These are phyloP conservation scores for Metarhizium guizhouense DNA, from an alignment of 2,329 filamentous ascomycete genomes.

Conservation along the genomic window DNA sequence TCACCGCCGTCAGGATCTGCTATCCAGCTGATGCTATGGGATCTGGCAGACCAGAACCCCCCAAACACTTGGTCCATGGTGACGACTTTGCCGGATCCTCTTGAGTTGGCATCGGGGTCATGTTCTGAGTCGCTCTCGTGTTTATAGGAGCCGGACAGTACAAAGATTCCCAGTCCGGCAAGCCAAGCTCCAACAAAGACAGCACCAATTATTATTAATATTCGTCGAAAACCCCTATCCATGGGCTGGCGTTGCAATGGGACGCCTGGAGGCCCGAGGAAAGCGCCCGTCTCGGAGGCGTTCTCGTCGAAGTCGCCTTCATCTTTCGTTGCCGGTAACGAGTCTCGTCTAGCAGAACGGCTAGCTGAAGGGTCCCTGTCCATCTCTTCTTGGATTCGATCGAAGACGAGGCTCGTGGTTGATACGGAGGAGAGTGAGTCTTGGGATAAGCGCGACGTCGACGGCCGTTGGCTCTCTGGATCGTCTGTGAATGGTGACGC, in stretches of 20 bases:
- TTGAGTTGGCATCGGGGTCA: conserved; percentile 56
- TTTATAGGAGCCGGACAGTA: conserved; percentile 57
- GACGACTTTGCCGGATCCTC: conserved; percentile 61
- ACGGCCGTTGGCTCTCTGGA: conserved; percentile 6
- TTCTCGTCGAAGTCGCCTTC: conserved; percentile 20
- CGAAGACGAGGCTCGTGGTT: conserved; percentile 74
- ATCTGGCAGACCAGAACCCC: conserved; percentile 56
- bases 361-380: conserved; percentile 20
- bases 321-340: conserved; percentile 23
- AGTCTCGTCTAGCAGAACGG: conserved; percentile 12
- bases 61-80: conserved; percentile 61
- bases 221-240: conserved; percentile 55
- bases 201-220: conserved; percentile 50
- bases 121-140: conserved; percentile 54
- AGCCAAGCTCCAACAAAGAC: conserved; percentile 61
- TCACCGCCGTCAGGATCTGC: conserved; percentile 68
- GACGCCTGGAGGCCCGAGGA: conserved; percentile 32
- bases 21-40: conserved; percentile 68
- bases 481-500: conserved; percentile 9
- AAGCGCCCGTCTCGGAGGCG: conserved; percentile 42
- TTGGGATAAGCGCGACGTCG: conserved; percentile 27
- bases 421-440: conserved; percentile 69
- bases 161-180: conserved; percentile 56
- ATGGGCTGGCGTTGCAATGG: conserved; percentile 41
- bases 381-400: conserved; percentile 56